Evolutionary conservation across 2,329 filamentous ascomycete genomes (phyloP).

Genomic region (Penicillium corylophilum): DNA sequence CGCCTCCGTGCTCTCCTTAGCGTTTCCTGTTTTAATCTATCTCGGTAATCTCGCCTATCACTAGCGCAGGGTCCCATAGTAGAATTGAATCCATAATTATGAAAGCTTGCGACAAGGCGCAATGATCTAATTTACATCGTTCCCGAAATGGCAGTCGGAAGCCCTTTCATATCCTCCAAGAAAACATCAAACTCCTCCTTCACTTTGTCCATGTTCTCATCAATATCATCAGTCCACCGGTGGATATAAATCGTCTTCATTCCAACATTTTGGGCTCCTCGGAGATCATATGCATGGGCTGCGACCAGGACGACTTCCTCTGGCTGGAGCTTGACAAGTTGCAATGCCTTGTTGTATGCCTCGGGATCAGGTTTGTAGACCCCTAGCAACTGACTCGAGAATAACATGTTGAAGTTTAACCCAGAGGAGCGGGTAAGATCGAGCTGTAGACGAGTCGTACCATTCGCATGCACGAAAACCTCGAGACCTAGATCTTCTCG

Average conservation of each 20-base stretch:
- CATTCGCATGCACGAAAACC: conserved; percentile 56
- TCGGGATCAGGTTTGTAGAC: conserved; percentile 53
- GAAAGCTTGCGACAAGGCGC: neutral
- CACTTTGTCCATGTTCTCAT: conserved; percentile 47
- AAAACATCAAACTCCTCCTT: conserved; percentile 44
- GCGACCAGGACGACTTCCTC: conserved; percentile 55
- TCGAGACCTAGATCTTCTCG: conserved; percentile 38
- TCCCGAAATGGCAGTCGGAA: conserved; percentile 10
- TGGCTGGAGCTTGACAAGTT: conserved; percentile 45
- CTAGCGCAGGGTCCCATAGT: conserved; percentile 6
- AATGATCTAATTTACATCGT: neutral
- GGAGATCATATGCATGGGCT: conserved; percentile 55
- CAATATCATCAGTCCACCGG: conserved; percentile 55
- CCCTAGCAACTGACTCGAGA: conserved; percentile 54
- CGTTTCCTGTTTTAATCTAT: conserved; percentile 15
- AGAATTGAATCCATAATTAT: neutral
- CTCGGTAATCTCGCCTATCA: conserved; percentile 9
- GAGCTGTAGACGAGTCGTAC: conserved; percentile 55
- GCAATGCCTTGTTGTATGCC: conserved; percentile 48
- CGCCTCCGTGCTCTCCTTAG: conserved; percentile 4
- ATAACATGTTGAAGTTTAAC: conserved; percentile 52
- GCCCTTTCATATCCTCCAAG: conserved; percentile 22
- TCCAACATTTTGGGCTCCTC: conserved; percentile 50
- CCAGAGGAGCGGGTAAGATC: conserved; percentile 42
- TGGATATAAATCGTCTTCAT: conserved; percentile 55